These are phyloP conservation scores for Trametes maxima DNA, from an alignment of 768 basidiomycete species.

Conservation along the genomic window DNA sequence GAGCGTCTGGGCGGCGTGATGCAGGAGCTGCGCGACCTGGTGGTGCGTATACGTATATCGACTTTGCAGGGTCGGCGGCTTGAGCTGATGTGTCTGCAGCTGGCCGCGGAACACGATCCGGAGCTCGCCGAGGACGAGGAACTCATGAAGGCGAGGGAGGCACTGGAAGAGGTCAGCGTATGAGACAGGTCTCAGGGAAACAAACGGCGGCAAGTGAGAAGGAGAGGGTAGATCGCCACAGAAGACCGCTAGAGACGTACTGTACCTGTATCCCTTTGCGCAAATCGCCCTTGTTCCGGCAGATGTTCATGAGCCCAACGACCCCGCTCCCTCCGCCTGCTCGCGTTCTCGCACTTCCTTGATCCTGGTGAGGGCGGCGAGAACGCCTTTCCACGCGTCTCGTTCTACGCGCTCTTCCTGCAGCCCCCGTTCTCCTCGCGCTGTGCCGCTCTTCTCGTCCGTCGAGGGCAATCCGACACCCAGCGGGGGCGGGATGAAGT, in stretches of 20 bases:
- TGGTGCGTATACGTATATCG: constrained; percentile 53
- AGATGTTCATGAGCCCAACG: neutral
- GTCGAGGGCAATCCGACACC: constrained; percentile 69
- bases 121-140: constrained; percentile 39
- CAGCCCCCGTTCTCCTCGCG: constrained; percentile 50
- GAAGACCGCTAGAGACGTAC: constrained; percentile 6
- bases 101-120: constrained; percentile 46
- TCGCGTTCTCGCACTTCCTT: constrained; percentile 48
- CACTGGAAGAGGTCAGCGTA: constrained; percentile 52
- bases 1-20: constrained; percentile 62
- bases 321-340: neutral
- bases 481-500: constrained; percentile 75
- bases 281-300: neutral
- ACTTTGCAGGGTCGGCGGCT: constrained; percentile 10
- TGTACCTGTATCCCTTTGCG: constrained; percentile 12
- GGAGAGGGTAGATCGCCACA: neutral
- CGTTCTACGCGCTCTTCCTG: constrained; percentile 78
- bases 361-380: constrained; percentile 65
- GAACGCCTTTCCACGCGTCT: constrained; percentile 77
- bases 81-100: constrained; percentile 33
- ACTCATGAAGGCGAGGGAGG: constrained; percentile 52
- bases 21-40: constrained; percentile 62
- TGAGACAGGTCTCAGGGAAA: constrained; percentile 30
- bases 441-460: constrained; percentile 35
- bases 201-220: neutral